Conservation (phyloP, 768 basidiomycete species). For the Hysterangium stoloniferum region DNA sequence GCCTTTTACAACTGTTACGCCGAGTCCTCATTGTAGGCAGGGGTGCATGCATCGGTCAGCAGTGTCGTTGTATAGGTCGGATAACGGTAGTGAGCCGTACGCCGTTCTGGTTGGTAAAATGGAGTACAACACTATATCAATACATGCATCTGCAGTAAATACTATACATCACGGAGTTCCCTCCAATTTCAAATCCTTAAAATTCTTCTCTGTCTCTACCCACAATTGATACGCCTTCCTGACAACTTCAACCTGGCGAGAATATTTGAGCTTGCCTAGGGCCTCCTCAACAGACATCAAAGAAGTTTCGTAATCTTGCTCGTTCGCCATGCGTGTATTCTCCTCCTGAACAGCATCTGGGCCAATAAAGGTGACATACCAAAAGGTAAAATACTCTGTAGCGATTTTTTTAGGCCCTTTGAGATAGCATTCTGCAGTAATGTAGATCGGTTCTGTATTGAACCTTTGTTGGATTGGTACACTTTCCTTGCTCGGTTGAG, state of each 20-base stretch:
- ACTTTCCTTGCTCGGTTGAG: not conserved
- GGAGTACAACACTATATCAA: not conserved
- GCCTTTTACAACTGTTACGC: too few relatives aligned
- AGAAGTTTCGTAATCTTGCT: constrained; percentile 38
- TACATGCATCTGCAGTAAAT: not conserved
- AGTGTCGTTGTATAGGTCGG: not conserved
- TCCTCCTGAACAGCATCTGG: constrained; percentile 40
- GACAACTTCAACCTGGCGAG: not conserved
- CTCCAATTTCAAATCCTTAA: not conserved
- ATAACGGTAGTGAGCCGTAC: not conserved
- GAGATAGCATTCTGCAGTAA: not conserved
- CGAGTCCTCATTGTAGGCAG: too few relatives aligned
- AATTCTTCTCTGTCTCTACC: not conserved
- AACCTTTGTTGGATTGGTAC: constrained; percentile 26
- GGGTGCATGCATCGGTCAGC: not conserved
- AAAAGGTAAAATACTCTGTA: constrained; percentile 45
- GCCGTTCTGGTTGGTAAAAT: not conserved
- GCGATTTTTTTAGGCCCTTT: not conserved
- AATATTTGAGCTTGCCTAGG: not conserved
- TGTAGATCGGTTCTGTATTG: constrained; percentile 12
- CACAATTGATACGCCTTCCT: not conserved
- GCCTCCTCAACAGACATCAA: constrained; percentile 42
- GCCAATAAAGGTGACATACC: constrained; percentile 47
- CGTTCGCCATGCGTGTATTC: constrained; percentile 53
- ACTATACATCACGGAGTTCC: not conserved